A percentile compares a stretch with the other conserved stretches of the same genome.
These are phyloP conservation scores for Leonotis leonurus DNA, from an alignment of 257 asterid species.

Conservation along the genomic window DNA sequence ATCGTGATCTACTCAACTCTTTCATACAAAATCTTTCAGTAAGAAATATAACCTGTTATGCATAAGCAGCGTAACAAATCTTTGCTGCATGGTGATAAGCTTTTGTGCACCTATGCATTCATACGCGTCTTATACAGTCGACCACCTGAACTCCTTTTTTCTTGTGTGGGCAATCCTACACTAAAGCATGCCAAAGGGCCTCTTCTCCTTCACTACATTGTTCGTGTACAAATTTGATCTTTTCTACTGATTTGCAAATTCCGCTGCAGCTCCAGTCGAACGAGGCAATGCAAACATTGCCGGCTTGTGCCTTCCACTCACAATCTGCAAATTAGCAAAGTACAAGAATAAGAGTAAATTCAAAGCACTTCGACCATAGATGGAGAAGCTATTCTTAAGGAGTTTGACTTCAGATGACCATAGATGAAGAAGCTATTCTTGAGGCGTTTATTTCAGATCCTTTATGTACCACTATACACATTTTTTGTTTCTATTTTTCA, in stretches of 20 bases:
- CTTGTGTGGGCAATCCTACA: conserved; percentile 5
- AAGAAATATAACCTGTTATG: neutral
- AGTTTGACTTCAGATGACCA: too few species aligned
- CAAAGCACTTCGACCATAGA: too few species aligned
- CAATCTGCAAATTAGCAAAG: conserved; percentile 47
- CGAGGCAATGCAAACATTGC: conserved; percentile 51
- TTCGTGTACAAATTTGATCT: conserved; percentile 49
- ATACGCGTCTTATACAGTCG: neutral
- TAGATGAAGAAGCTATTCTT: too few species aligned
- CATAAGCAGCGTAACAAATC: neutral
- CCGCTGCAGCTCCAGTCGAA: conserved; percentile 83
- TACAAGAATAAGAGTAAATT: too few species aligned
- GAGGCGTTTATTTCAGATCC: too few species aligned
- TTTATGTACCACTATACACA: too few species aligned
- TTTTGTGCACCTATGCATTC: too few species aligned
- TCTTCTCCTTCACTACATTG: conserved; percentile 60
- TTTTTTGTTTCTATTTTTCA: too few species aligned
- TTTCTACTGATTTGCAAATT: conserved; percentile 57
- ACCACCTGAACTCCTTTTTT: neutral
- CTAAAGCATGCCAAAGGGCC: conserved; percentile 51
- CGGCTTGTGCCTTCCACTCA: conserved; percentile 58
- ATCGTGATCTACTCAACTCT: too few species aligned
- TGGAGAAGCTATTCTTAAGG: too few species aligned
- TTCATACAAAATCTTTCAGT: conserved; percentile 5
- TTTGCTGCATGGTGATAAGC: neutral